These are phyloP conservation scores for Fusarium burgessii DNA, from an alignment of 2,329 filamentous ascomycete genomes.

Conservation along the genomic window DNA sequence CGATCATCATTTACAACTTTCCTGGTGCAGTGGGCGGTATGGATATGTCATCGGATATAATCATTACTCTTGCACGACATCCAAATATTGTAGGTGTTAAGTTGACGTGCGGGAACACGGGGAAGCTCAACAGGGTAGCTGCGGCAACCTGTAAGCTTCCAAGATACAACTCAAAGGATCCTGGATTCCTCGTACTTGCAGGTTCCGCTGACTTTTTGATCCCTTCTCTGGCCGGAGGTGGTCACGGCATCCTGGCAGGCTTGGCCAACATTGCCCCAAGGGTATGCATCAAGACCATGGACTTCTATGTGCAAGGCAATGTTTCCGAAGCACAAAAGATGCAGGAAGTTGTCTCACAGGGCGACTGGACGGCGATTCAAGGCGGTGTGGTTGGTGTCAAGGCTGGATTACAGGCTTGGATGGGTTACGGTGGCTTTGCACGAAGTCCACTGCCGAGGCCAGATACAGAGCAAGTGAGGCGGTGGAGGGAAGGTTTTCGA, in stretches of 20 bases:
- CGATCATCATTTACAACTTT: constrained; percentile 77
- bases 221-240: constrained; percentile 75
- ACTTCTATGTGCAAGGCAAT: constrained; percentile 69
- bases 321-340: constrained; percentile 70
- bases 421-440: constrained; percentile 72
- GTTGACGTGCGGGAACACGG: constrained; percentile 77
- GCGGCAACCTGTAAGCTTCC: constrained; percentile 65
- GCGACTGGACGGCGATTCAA: constrained; percentile 79
- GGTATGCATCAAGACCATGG: constrained; percentile 70
- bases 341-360: constrained; percentile 74
- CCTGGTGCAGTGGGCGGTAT: constrained; percentile 73
- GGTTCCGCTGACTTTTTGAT: constrained; percentile 80
- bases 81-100: constrained; percentile 77
- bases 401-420: constrained; percentile 73
- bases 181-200: constrained; percentile 75
- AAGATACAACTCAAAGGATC: constrained; percentile 15
- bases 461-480: constrained; percentile 59
- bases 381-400: constrained; percentile 80
- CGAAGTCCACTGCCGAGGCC: constrained; percentile 55
- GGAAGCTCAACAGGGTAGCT: constrained; percentile 73
- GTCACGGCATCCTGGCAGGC: constrained; percentile 78
- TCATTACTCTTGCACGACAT: constrained; percentile 70
- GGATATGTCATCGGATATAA: constrained; percentile 72
- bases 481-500: constrained; percentile 68
- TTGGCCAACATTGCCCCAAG: constrained; percentile 78